Evolutionary conservation across 2,329 filamentous ascomycete species (phyloP), one percentile per base, ranked within the genome.

Genomic region (Talaromyces atroroseus): DNA sequence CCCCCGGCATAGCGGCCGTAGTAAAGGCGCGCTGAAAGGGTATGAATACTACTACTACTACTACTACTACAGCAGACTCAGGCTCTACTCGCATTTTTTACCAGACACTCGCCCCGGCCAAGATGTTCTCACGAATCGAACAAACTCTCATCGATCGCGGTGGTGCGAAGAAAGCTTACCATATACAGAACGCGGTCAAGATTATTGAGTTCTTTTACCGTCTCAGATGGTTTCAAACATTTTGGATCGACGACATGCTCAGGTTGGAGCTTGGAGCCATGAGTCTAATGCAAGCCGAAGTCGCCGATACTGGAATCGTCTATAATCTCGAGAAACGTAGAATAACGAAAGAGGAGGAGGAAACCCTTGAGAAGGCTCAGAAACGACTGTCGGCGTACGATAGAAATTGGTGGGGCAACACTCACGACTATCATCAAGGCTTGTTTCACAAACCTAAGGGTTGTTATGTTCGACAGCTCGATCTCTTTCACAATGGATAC

Each of bases 91-190:
- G n/a, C n/a, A n/a, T n/a, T n/a, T n/a, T n/a, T 8, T 26, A 26
- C 24, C 24, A 26, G 24, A 34, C 29, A 10, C 29, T 11, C 29
- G 11, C 7, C 5, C 11, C 29, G 6, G 29, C 11, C 29, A 44
- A 53, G 23, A 53, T 53, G 50, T 53, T 53, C 18, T 53, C 50
- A 14, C 38, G 24, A 34, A 40, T 54, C 21, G 51, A 46, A 38
- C n/a, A 36, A 40, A 20, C 14, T 34, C 32, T 54, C 10, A 5
- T 54, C 16, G 12, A 54, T 40, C 42, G 20, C 24, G 24, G 29
- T 18, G 29, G 18, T 20, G 29, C 29, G 23, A 34, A 23, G 24
- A 54, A 18, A 21, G 51, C 44, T n/a, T 16, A 36, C 42, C 20
- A 23, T 21, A 23, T 38, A 38, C 51, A 47, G 29, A 53, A 46